Conservation (phyloP, 2,329 filamentous ascomycete genomes). For the Didymella lethalis region DNA sequence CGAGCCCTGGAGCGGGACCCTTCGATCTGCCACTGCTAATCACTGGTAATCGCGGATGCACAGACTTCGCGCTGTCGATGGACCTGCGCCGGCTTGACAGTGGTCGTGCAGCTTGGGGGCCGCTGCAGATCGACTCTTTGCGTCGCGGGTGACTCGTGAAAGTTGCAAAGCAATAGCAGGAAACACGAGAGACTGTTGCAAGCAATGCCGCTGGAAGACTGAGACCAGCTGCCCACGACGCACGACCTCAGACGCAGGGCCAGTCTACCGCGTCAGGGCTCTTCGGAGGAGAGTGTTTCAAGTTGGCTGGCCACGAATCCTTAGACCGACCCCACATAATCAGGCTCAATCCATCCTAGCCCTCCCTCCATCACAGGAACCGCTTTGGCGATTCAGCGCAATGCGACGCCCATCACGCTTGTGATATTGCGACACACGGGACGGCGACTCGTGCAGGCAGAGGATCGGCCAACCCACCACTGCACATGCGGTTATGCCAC, state of each 20-base stretch:
- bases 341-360: conserved; percentile 20
- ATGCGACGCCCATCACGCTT: conserved; percentile 8
- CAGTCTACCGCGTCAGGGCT: conserved; percentile 16
- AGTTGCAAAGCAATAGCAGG: not conserved
- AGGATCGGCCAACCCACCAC: conserved; percentile 12
- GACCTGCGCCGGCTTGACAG: conserved; percentile 9
- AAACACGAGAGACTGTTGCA: not conserved
- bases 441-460: conserved; percentile 5
- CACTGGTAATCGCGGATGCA: conserved; percentile 19
- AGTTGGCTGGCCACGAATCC: conserved; percentile 26
- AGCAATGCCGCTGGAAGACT: not conserved
- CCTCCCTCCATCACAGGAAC: conserved; percentile 25
- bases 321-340: conserved; percentile 20
- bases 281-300: conserved; percentile 13
- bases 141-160: not conserved
- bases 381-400: conserved; percentile 13
- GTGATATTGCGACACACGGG: conserved; percentile 11
- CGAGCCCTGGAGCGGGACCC: conserved; percentile 7
- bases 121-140: not conserved
- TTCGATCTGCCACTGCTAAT: conserved; percentile 18
- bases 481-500: not conserved
- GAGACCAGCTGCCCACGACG: conserved; percentile 2
- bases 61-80: conserved; percentile 18
- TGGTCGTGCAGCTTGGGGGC: conserved; percentile 2
- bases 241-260: conserved; percentile 23